These are phyloP conservation scores for Diplotaxis tenuifolia DNA, from an alignment of 345 rosid species.

Conservation along the genomic window DNA sequence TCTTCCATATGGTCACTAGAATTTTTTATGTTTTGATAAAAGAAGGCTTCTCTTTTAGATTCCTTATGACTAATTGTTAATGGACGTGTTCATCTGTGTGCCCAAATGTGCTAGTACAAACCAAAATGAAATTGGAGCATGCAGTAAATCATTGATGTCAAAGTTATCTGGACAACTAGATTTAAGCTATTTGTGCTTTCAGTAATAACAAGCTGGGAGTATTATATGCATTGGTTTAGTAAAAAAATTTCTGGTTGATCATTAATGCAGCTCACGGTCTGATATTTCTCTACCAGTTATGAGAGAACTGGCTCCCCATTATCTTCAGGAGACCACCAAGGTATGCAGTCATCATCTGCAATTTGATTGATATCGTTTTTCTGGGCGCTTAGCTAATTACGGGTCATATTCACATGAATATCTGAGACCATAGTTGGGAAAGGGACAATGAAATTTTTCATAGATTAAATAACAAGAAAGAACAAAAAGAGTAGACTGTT, in stretches of 20 bases:
- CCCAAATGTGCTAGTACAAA: conserved; percentile 14
- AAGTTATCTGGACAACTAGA: conserved; percentile 19
- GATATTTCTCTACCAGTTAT: conserved; percentile 92
- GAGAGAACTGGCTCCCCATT: conserved; percentile 95
- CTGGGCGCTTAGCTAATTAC: background rate
- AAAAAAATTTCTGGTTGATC: conserved; percentile 1
- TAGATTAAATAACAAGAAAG: background rate
- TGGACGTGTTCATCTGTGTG: conserved; percentile 2
- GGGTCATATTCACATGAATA: conserved; percentile 8
- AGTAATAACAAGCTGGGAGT: conserved; percentile 8
- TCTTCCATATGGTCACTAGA: conserved; percentile 11
- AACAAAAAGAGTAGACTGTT: conserved; percentile 18
- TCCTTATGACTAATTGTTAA: conserved; percentile 10
- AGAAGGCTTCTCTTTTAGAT: conserved; percentile 20
- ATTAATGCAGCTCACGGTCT: conserved; percentile 69
- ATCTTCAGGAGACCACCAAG: conserved; percentile 90
- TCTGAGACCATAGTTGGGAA: conserved; percentile 15
- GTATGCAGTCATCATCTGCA: conserved; percentile 44
- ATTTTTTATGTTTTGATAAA: conserved; percentile 11
- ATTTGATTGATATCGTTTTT: background rate
- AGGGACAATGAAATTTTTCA: conserved; percentile 6
- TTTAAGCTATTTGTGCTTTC: conserved; percentile 2
- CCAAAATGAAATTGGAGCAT: conserved; percentile 18
- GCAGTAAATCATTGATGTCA: conserved; percentile 12
- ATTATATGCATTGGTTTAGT: conserved; percentile 8